Conservation (phyloP, 345 rosid species). For the Streptanthus diversifolius region DNA sequence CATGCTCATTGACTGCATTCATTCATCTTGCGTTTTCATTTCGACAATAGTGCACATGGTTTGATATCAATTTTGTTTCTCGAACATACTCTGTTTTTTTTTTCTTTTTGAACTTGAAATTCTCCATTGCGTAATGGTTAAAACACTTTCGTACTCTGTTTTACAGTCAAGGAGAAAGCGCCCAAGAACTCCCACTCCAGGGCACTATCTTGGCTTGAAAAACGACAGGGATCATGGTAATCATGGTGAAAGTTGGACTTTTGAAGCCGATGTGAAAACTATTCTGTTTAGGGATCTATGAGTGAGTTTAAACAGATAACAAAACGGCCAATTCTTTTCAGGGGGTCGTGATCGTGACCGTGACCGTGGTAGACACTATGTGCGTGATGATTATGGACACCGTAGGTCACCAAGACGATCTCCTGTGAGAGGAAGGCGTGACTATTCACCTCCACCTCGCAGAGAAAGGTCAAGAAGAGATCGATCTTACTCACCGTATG, state of each 20-base stretch:
- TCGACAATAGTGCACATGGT: too few relatives aligned
- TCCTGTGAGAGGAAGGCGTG: constrained; percentile 27
- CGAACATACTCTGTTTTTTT: too few relatives aligned
- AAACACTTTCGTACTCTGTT: too few relatives aligned
- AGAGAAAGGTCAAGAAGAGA: constrained; percentile 68
- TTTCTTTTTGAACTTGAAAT: too few relatives aligned
- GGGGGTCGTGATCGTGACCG: constrained; percentile 22
- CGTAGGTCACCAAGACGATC: constrained; percentile 59
- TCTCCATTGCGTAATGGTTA: too few relatives aligned
- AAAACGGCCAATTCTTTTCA: background rate
- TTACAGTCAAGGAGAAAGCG: too few relatives aligned
- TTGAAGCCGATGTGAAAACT: background rate
- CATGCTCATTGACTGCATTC: background rate
- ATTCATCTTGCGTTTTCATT: background rate
- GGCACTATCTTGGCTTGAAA: constrained; percentile 63
- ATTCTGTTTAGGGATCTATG: background rate
- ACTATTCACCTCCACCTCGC: constrained; percentile 59
- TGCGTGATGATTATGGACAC: constrained; percentile 50
- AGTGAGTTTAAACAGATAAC: background rate
- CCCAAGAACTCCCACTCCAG: background rate
- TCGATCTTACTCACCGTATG: constrained; percentile 57
- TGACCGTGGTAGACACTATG: constrained; percentile 51
- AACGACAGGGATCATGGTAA: constrained; percentile 67
- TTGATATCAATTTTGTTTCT: too few relatives aligned
- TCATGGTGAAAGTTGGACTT: constrained; percentile 37